Percentiles rank a stretch among this genome's conserved stretches.
Evolutionary conservation across 495 filamentous ascomycete genomes (phyloP).

Genomic region (Acidiella bohemica): DNA sequence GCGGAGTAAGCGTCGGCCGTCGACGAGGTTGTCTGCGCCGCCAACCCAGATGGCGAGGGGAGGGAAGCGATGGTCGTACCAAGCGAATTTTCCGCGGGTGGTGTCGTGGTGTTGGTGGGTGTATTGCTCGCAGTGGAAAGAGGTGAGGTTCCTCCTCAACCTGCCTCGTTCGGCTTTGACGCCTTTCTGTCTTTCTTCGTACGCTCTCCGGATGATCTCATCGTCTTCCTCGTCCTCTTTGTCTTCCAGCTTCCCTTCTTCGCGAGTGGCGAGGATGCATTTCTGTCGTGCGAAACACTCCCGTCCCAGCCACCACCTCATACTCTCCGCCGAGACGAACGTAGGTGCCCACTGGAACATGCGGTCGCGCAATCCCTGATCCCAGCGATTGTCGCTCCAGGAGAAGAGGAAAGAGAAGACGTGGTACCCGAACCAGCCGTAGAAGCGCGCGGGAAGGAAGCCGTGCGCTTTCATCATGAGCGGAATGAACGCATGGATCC

Average conservation of each 20-base stretch:
- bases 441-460: slow-evolving; percentile 48
- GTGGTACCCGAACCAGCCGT: slow-evolving; percentile 76
- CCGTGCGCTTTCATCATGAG: slow-evolving; percentile 81
- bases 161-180: slow-evolving; percentile 9
- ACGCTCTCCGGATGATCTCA: slow-evolving; percentile 21
- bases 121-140: slow-evolving; percentile 6
- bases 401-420: slow-evolving; percentile 85
- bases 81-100: slow-evolving; percentile 37
- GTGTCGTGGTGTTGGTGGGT: slow-evolving; percentile 16
- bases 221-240: slow-evolving; percentile 39
- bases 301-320: slow-evolving; percentile 90
- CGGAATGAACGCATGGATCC: slow-evolving; percentile 90
- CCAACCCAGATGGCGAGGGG: slow-evolving; percentile 85
- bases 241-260: slow-evolving; percentile 51
- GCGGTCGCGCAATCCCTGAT: slow-evolving; percentile 60
- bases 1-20: slow-evolving; percentile 59
- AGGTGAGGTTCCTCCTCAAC: slow-evolving; percentile 10
- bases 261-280: slow-evolving; percentile 72
- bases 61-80: slow-evolving; percentile 69
- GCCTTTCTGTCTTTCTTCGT: slow-evolving; percentile 13
- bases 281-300: slow-evolving; percentile 85
- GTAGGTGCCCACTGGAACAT: slow-evolving; percentile 90
- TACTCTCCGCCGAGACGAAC: slow-evolving; percentile 77
- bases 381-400: slow-evolving; percentile 82
- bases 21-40: slow-evolving; percentile 70